A percentile compares a stretch with the other conserved stretches of the same genome.
Conservation (phyloP, 176 grass and related monocot species). For the Lolium multiflorum region DNA sequence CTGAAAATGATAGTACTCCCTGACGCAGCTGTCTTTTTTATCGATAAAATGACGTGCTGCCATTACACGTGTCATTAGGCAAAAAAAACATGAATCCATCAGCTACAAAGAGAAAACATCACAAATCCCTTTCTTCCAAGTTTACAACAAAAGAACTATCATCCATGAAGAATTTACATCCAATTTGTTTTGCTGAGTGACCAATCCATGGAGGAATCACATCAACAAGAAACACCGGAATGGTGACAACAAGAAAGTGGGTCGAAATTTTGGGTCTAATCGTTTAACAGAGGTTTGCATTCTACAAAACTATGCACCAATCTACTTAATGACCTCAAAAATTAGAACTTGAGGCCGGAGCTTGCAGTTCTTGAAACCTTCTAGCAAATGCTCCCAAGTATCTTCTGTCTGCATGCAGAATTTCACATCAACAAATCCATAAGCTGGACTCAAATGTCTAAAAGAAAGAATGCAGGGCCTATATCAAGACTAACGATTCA, state of each 20-base stretch:
- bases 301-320: not conserved
- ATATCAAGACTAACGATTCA: not conserved
- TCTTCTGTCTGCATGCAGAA: conserved; percentile 1
- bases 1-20: not conserved
- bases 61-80: not conserved
- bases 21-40: not conserved
- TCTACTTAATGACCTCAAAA: conserved; percentile 28
- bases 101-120: not conserved
- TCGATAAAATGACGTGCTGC: not conserved
- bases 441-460: not conserved
- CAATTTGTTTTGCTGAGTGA: not conserved
- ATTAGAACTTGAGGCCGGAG: conserved; percentile 20
- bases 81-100: not conserved
- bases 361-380: not conserved
- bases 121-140: not conserved
- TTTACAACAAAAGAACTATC: not conserved
- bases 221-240: not conserved
- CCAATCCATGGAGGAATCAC: not conserved
- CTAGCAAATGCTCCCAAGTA: not conserved
- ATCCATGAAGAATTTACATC: not conserved
- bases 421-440: not conserved
- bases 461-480: not conserved
- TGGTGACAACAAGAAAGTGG: not conserved
- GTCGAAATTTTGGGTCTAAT: not conserved
- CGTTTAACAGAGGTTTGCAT: not conserved